Evolutionary conservation across 495 filamentous ascomycete species (phyloP), one percentile per base, ranked within the genome.

Genomic region (Astrothelium macrocarpum): DNA sequence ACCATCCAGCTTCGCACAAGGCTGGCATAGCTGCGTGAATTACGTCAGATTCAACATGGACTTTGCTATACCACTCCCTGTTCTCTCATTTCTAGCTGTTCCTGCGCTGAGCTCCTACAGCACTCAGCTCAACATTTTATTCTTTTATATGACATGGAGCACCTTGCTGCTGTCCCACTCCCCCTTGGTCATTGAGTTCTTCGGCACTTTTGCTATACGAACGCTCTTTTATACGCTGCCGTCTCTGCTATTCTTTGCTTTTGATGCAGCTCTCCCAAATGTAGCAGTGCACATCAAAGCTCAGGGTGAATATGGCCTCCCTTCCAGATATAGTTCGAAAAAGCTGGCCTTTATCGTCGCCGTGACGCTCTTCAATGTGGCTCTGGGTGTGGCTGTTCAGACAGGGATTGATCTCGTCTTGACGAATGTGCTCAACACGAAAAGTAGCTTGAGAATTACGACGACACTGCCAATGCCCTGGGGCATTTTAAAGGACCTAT

Each of bases 131-230:
- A 96, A 95, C 71, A 71, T 95, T 20, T 72, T 95, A 58, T 93
- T 95, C 77, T 96, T 97, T 77, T 93, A 90, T 73, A 84, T 86
- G 74, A 93, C 89, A 72, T 96, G 92, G 92, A 84, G 84, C 9
- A 93, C 90, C 0, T 81, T 97, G 11, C 83, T 94, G 1, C 77
- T 91, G 20, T 88, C 87, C 36, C 88, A 95, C 67, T 76, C 85
- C 0, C 86, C 89, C 0, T 77, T 94, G 36, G 84, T 84, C 62
- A 84, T 97, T 64, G 90, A 96, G 73, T 67, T 95, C 2, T 72
- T 87, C 32, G 88, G 85, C 34, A 88, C 85, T 1, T 67, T 87
- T 10, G 80, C 80, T 2, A 75, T 88, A 32, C 88, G 90, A n/a
- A 43, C 87, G 1, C 62, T 89, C 32, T 89, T 90, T 71, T 95